Evolutionary conservation across 306 rosid genomes (phyloP), one percentile per base, ranked within the genome.

Genomic region (Carpinus fangiana): DNA sequence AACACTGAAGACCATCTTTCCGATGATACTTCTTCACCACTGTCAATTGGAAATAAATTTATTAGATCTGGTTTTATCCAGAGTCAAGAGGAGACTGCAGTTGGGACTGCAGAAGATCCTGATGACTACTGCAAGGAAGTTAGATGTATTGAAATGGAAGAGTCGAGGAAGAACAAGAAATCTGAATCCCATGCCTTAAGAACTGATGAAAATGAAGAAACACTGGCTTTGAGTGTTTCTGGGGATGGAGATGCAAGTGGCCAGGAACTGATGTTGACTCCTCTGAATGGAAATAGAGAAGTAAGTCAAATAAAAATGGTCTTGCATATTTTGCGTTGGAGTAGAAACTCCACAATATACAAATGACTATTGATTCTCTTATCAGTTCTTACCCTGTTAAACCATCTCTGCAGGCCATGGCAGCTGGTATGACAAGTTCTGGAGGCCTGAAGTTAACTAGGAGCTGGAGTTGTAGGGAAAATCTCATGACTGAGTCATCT

Each of bases 91-190:
- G 72, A 67, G 60, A 43, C 67, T 28, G 83, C 89, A 74, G 89
- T 87, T 52, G 85, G 82, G 67, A 76, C 64, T 47, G 82, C 87
- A 72, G 88, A 88, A 56, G 85, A 83, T 79, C 80, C 82, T 21
- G 93, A 89, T 84, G 93, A 86, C 59, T 84, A 84, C 84, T 95
- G 98, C 90, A 96, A 88, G 87, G 99, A 96, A 85, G 98, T 96
- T 74, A 86, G 67, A 81, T 96, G 99, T 59, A 84, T 96, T 46
- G 98, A 89, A 76, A 81, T 78, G 88, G 97, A 88, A 70, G 90
- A 83, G 69, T 86, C 93, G 38, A 85, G 82, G 68, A 75, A 86
- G 79, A 90, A 75, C 78, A 80, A 73, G 48, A 78, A 77, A 76
- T 73, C 84, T 55, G 90, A 79, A 81, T 72, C 77, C 64, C 68